These are phyloP conservation scores for Hyphodiscus hymeniophilus DNA, from an alignment of 495 filamentous ascomycete genomes.

Conservation along the genomic window DNA sequence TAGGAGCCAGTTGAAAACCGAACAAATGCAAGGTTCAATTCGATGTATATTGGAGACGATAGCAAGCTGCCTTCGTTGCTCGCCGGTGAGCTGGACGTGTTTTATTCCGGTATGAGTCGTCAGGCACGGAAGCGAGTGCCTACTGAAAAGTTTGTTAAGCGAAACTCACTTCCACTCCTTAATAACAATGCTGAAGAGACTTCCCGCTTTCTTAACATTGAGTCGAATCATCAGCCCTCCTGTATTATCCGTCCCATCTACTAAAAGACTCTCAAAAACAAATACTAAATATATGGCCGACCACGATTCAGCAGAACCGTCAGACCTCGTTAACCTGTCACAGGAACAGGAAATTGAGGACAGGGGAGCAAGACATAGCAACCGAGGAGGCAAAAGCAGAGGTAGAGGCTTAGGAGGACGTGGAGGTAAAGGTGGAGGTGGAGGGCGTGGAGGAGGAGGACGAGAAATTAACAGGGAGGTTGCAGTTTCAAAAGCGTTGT, in stretches of 20 bases:
- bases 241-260: neutral
- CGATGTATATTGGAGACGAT: too few species aligned
- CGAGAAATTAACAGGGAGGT: constrained; percentile 42
- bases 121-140: neutral
- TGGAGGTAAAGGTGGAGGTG: constrained; percentile 22
- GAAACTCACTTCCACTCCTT: neutral
- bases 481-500: constrained; percentile 72
- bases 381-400: neutral
- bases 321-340: constrained; percentile 7
- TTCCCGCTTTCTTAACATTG: neutral
- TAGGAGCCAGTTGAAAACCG: too few species aligned
- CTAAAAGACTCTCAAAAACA: neutral
- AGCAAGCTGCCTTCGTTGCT: too few species aligned
- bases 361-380: neutral
- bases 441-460: constrained; percentile 26
- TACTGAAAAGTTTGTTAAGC: neutral
- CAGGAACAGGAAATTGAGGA: constrained; percentile 11
- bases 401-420: constrained; percentile 7
- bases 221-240: neutral
- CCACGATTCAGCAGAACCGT: neutral
- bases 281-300: neutral
- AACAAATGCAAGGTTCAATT: too few species aligned
- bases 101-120: neutral
- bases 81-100: too few species aligned
- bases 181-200: neutral